Evolutionary conservation across 208 protist species (phyloP), one percentile per base, ranked within the genome.

Genomic region (Acanthamoeba divionensis): DNA sequence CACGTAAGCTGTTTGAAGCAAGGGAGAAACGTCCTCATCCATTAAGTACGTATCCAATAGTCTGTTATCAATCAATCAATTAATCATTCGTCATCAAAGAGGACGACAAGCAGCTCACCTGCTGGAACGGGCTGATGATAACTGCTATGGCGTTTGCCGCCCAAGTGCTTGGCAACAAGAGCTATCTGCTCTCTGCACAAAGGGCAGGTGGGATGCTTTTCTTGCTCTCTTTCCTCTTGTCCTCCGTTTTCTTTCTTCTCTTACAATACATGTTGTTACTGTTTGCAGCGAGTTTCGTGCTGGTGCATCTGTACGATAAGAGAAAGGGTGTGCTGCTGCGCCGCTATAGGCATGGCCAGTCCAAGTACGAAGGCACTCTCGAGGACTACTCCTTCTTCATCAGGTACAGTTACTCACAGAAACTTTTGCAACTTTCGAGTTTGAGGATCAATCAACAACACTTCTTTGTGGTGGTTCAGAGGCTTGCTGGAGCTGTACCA

Each of bases 61-160:
- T 24, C 15, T 12, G 24, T n/a, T 12, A 71, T 12, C 15, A 71
- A 29, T 12, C 10, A 24, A 24, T 12, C 10, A 71, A 71, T 12
- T 12, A 12, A 12, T 71, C n/a, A 12, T 12, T 71, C 10, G 63
- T 48, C 3, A 10, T 0, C 38, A 6, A 29, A 86, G 77, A 65
- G 54, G 91, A 91, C 55, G 89, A 91, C 41, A 92, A 93, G 82
- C 67, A 92, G 47, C 44, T 93, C 0, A 73, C 66, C 5, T 38
- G 13, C 15, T 93, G 91, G 91, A 93, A 93, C 47, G 91, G 63
- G 13, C 45, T 92, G 1, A 90, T 93, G 79, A 93, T 93, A 24
- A 47, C 18, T 18, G 90, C 89, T 12, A 90, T 93, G 21, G 69
- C 91, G 10, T 9, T 38, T 2, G 89, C 63, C 4, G 41, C 89